Percentiles rank a stretch among this genome's conserved stretches.
Evolutionary conservation across 768 basidiomycete genomes (phyloP).

Genomic region (Dioszegia aurantiaca): DNA sequence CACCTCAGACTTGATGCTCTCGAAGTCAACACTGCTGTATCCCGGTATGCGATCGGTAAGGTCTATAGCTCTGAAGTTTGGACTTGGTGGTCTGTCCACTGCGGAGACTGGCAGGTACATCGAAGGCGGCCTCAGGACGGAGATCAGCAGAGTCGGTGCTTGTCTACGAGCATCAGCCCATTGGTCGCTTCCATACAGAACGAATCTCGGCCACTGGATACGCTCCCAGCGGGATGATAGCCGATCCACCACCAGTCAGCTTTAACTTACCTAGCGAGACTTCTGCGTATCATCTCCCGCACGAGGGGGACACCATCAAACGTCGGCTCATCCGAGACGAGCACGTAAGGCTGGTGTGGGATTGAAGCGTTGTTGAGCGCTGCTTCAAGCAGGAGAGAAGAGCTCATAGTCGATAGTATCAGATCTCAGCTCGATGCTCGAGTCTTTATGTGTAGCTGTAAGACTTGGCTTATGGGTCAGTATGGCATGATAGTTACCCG

Average conservation of each 20-base stretch:
- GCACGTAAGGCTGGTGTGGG: conserved; percentile 47
- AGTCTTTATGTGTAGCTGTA: too few species aligned
- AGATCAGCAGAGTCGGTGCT: conserved; percentile 21
- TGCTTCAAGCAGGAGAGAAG: conserved; percentile 23
- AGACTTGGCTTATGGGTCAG: too few species aligned
- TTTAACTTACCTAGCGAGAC: conserved; percentile 31
- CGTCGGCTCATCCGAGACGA: conserved; percentile 36
- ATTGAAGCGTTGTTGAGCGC: conserved; percentile 36
- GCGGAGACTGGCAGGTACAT: conserved; percentile 14
- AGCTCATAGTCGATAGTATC: background rate
- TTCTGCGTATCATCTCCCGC: conserved; percentile 33
- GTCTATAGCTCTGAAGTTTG: conserved; percentile 24
- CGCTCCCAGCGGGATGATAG: too few species aligned
- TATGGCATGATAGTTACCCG: too few species aligned
- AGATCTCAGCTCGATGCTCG: background rate
- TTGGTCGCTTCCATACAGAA: background rate
- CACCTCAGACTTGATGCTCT: conserved; percentile 12
- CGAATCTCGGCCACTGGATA: background rate
- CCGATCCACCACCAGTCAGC: too few species aligned
- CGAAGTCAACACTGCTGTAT: conserved; percentile 11
- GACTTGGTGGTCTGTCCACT: too few species aligned
- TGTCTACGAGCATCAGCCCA: background rate
- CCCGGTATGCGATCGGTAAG: conserved; percentile 31
- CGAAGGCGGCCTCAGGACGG: conserved; percentile 28
- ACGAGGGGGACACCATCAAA: conserved; percentile 43